Conservation (phyloP, 148 eudicot species). For the Arbutus unedo region DNA sequence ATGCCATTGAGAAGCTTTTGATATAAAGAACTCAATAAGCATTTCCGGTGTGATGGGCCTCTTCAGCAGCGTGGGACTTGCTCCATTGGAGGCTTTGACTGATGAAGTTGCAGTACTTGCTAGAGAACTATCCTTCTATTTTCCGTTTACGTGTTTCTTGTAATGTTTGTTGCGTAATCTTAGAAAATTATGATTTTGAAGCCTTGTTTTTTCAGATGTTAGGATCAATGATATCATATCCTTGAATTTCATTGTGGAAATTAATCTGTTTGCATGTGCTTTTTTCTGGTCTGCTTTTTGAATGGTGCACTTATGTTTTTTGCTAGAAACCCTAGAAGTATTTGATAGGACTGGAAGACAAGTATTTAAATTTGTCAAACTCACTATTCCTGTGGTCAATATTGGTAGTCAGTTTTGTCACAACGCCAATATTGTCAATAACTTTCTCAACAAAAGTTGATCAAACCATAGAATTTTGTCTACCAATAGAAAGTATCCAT, state of each 20-base stretch:
- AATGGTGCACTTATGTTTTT: background rate
- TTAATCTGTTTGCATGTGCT: background rate
- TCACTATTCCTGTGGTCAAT: background rate
- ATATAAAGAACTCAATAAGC: conserved; percentile 40
- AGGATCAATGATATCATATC: background rate
- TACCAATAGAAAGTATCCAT: background rate
- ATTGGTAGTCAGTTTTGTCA: background rate
- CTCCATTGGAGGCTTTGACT: conserved; percentile 72
- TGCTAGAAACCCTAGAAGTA: no score
- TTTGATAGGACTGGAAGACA: background rate
- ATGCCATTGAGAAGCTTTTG: conserved; percentile 88
- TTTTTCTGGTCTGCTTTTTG: background rate
- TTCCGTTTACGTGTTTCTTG: background rate
- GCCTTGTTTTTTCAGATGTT: background rate
- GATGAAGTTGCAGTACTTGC: conserved; percentile 45
- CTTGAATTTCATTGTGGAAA: background rate
- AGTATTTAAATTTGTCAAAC: background rate
- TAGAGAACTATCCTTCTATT: conserved; percentile 11
- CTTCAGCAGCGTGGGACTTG: conserved; percentile 28
- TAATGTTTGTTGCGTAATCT: background rate
- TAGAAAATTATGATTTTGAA: background rate
- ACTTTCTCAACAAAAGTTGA: background rate
- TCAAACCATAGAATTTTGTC: background rate
- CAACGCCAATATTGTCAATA: background rate
- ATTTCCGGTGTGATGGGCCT: conserved; percentile 84